Conservation (phyloP, 2,329 filamentous ascomycete genomes). For the Pseudohalonectria lignicola region DNA sequence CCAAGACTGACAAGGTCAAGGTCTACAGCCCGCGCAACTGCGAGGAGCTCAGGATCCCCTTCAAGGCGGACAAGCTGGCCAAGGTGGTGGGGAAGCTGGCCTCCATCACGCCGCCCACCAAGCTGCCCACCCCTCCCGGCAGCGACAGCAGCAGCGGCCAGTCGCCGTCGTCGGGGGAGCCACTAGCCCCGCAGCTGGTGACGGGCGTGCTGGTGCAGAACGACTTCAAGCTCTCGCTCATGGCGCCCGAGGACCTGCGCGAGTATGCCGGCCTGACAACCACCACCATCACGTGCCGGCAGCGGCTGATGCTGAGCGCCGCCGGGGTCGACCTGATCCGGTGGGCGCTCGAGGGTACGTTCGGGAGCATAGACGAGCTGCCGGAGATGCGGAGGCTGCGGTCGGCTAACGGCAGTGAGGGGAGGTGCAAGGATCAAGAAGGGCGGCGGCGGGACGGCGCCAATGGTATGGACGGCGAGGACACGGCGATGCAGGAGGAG, state of each 20-base stretch:
- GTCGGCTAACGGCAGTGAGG: conserved; percentile 22
- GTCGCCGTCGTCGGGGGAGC: too few species aligned
- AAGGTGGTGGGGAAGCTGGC: conserved; percentile 94
- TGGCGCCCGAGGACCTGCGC: conserved; percentile 90
- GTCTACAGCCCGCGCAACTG: conserved; percentile 92
- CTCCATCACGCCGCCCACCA: conserved; percentile 58
- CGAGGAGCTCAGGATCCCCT: conserved; percentile 88
- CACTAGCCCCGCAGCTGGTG: conserved; percentile 54
- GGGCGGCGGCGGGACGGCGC: conserved; percentile 21
- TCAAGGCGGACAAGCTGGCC: conserved; percentile 88
- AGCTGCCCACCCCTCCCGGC: conserved; percentile 8
- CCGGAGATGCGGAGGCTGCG: conserved; percentile 38
- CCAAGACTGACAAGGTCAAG: conserved; percentile 72
- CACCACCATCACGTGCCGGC: conserved; percentile 85
- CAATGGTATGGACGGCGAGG: conserved; percentile 9
- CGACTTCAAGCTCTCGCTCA: conserved; percentile 92
- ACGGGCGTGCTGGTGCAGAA: conserved; percentile 92
- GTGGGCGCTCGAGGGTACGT: conserved; percentile 91
- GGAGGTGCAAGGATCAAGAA: conserved; percentile 15
- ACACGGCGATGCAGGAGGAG: conserved; percentile 18
- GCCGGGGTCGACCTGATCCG: conserved; percentile 84
- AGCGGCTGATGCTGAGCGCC: conserved; percentile 76
- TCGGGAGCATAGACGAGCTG: conserved; percentile 70
- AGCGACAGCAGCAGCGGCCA: neutral
- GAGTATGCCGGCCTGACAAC: conserved; percentile 97